Percentiles rank a stretch among this genome's conserved stretches.
Conservation (phyloP, 257 asterid species). For the Marsdenia floribunda region DNA sequence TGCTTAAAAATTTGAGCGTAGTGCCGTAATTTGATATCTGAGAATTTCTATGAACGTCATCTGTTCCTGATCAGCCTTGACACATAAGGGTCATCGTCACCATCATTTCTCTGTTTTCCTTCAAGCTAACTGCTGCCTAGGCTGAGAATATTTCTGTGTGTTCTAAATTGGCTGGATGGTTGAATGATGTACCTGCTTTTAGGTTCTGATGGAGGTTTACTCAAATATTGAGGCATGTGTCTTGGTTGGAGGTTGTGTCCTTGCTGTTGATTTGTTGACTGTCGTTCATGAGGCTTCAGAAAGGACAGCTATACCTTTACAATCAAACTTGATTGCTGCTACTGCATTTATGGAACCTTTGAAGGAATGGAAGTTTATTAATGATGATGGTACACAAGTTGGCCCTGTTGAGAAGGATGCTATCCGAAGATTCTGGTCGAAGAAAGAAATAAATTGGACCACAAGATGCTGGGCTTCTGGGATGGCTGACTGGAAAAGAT, state of each 20-base stretch:
- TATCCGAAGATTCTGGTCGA: conserved; percentile 92
- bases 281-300: conserved; percentile 95
- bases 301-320: conserved; percentile 94
- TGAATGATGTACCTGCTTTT: conserved; percentile 17
- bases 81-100: neutral
- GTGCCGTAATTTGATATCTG: neutral
- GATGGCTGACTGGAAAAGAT: conserved; percentile 96
- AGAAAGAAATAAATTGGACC: conserved; percentile 87
- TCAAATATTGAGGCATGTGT: conserved; percentile 94
- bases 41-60: too few species aligned
- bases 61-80: neutral
- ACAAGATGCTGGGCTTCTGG: conserved; percentile 95
- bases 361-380: conserved; percentile 87
- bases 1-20: neutral
- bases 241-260: conserved; percentile 97
- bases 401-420: conserved; percentile 99
- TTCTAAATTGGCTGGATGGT: conserved; percentile 3
- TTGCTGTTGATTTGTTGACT: conserved; percentile 92
- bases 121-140: neutral
- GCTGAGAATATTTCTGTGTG: neutral
- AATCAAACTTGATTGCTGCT: conserved; percentile 95
- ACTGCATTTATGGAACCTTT: conserved; percentile 94
- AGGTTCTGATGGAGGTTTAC: conserved; percentile 92
- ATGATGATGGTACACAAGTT: conserved; percentile 66
- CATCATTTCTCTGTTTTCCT: neutral